Base-by-base conservation (phyloP, 2,329 filamentous ascomycete species). In the Lachnellula occidentalis region DNA sequence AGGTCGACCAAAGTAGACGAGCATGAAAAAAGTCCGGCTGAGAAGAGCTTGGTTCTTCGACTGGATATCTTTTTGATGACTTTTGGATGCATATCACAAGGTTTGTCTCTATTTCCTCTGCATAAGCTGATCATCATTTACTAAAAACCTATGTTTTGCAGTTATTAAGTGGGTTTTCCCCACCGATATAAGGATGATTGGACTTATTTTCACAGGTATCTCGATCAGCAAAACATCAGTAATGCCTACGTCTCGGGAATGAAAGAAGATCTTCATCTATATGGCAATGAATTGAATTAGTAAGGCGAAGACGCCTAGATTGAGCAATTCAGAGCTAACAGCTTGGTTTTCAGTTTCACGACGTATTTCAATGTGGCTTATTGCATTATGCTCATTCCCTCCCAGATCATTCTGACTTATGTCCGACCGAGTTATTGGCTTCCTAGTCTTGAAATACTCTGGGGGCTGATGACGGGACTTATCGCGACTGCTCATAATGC, bases 241-340 rank as follows among this genome's bases (percentile, higher is more conserved):
- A 60, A 61, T 57, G 59, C 59, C 9, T 67, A 66, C 43, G 64
- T 68, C 9, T 64, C 60, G 17, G 66, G 67, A 8, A 69, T 69
- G 67, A 61, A 61, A 45, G 69, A 77, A 51, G 71, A 78, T 50
- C 70, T 79, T 7, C 61, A 68, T 3, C 64, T 82, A 4, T 76
- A 78, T 48, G 72, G 73, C 2, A 82, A 84, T 58, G 71, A 84
- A 55, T 70, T 82, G 36, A 81, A 73, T 51, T 72, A 71, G 57
- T 59, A 52, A 31, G 45, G 41, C 2, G 3, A 3, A 43, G n/a
- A n/a, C 14, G 2, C 39, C 12, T 2, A 34, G 15, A 34, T 17
- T 2, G 1, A 12, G 11, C n/a, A 22, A 39, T n/a, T 21, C 6
- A 36, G 34, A 17, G 37, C 45, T 51, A 12, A 52, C 31, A n/a